These are phyloP conservation scores for Aquilaria agallochum DNA, from an alignment of 441 rosid genomes.

Conservation along the genomic window DNA sequence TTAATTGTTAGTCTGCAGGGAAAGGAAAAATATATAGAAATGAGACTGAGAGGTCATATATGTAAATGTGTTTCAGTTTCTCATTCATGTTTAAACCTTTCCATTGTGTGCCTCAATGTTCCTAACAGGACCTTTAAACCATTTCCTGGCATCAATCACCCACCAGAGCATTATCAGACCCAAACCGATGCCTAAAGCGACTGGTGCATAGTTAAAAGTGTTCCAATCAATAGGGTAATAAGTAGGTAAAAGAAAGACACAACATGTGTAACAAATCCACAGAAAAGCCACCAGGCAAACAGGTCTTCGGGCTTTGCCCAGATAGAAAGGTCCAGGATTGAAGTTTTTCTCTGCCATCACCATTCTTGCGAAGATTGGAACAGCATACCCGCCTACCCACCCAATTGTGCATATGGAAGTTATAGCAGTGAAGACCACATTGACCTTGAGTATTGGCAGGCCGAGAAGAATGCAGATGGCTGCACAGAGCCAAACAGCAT, in stretches of 20 bases:
- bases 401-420: slow-evolving; percentile 54
- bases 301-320: slow-evolving; percentile 53
- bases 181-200: slow-evolving; percentile 41
- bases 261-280: slow-evolving; percentile 61
- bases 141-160: slow-evolving; percentile 47
- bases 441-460: slow-evolving; percentile 45
- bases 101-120: slow-evolving; percentile 32
- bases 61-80: too few species aligned
- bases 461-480: slow-evolving; percentile 49
- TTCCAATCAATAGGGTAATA: slow-evolving; percentile 42
- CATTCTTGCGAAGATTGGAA: slow-evolving; percentile 51
- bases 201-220: slow-evolving; percentile 56
- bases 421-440: slow-evolving; percentile 57
- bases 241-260: slow-evolving; percentile 50
- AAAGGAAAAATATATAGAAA: too few species aligned
- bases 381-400: slow-evolving; percentile 63
- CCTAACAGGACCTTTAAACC: slow-evolving; percentile 63
- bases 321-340: slow-evolving; percentile 49
- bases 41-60: too few species aligned
- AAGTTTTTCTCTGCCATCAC: slow-evolving; percentile 48
- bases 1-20: too few species aligned
- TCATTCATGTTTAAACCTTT: slow-evolving; percentile 15
- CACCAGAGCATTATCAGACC: slow-evolving; percentile 54
- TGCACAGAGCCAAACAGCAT: slow-evolving; percentile 63
- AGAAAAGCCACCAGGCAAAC: slow-evolving; percentile 45